Percentiles rank a stretch among this genome's conserved stretches.
Evolutionary conservation across 805 yeast genomes (phyloP).

Genomic region (Candida morakotiae): DNA sequence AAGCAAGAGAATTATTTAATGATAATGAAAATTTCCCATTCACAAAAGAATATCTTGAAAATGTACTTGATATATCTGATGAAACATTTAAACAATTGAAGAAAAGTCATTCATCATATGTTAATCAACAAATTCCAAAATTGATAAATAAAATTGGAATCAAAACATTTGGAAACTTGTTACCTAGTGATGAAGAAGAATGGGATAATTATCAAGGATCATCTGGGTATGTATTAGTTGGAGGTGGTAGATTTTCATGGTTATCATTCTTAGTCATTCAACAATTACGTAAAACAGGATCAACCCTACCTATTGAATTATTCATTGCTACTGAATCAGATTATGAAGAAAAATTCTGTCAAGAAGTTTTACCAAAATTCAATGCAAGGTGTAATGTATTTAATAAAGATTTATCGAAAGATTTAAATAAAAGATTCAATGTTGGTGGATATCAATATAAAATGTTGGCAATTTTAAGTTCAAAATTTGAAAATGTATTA

Average conservation of each 20-base stretch:
- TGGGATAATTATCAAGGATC: slow-evolving; percentile 31
- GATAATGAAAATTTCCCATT: slow-evolving; percentile 39
- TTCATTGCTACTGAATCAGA: slow-evolving; percentile 42
- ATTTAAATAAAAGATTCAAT: slow-evolving; percentile 14
- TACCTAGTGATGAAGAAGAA: slow-evolving; percentile 34
- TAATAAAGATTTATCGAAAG: slow-evolving; percentile 19
- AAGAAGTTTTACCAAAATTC: slow-evolving; percentile 34
- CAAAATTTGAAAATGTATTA: slow-evolving; percentile 46
- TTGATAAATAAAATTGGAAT: slow-evolving; percentile 22
- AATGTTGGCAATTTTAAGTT: slow-evolving; percentile 57
- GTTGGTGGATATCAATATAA: slow-evolving; percentile 50
- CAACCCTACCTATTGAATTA: slow-evolving; percentile 48
- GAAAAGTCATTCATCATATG: slow-evolving; percentile 31
- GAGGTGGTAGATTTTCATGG: slow-evolving; percentile 52
- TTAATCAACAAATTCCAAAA: slow-evolving; percentile 25
- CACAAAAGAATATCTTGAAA: slow-evolving; percentile 42
- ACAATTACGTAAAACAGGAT: slow-evolving; percentile 42
- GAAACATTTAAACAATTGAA: slow-evolving; percentile 29
- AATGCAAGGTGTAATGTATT: slow-evolving; percentile 47
- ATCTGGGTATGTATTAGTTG: slow-evolving; percentile 45
- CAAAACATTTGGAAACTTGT: slow-evolving; percentile 32
- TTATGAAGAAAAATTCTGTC: slow-evolving; percentile 46
- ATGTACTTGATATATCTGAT: slow-evolving; percentile 38
- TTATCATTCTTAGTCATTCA: slow-evolving; percentile 44
- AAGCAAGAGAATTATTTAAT: slow-evolving; percentile 43